phyloP scores from a whole-genome alignment of 2,329 filamentous ascomycete species.

The Didymella arachidicola region DNA sequence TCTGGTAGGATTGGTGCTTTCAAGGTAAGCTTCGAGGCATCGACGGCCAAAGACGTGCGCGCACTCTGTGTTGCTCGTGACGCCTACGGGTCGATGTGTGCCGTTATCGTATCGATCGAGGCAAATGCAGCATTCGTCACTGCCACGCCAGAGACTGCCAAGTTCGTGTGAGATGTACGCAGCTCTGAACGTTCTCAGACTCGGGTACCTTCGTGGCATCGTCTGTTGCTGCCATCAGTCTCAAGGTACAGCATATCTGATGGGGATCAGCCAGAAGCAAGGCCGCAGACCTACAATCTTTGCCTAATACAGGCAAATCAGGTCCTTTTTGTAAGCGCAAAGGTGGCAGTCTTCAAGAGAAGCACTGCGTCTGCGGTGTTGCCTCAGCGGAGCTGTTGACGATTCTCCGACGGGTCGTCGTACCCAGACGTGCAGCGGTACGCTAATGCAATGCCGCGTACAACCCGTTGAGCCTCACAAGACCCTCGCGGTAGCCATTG shows the following conservation, averaged over 20 bases:
- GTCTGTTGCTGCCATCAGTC: background rate
- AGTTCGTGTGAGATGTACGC: background rate
- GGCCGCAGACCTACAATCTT: background rate
- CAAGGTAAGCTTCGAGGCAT: conserved; percentile 18
- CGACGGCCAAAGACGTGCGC: conserved; percentile 22
- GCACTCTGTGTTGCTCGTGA: conserved; percentile 15
- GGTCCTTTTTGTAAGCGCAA: background rate
- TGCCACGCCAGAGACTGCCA: background rate
- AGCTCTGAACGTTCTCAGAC: conserved; percentile 3
- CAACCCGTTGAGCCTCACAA: background rate
- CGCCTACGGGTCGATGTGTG: conserved; percentile 5
- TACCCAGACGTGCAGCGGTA: background rate
- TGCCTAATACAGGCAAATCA: background rate
- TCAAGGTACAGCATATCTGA: background rate
- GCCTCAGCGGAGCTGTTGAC: background rate
- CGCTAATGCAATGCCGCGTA: background rate
- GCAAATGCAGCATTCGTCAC: conserved; percentile 12
- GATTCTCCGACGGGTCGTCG: background rate
- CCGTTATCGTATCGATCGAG: conserved; percentile 2
- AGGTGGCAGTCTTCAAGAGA: background rate
- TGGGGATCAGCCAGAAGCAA: background rate
- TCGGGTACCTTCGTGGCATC: conserved; percentile 7
- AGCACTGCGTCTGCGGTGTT: background rate
- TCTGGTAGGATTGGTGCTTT: conserved; percentile 10
- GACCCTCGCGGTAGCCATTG: background rate